Conservation (phyloP, 2,329 filamentous ascomycete genomes). For the Endocalyx cinctus region DNA sequence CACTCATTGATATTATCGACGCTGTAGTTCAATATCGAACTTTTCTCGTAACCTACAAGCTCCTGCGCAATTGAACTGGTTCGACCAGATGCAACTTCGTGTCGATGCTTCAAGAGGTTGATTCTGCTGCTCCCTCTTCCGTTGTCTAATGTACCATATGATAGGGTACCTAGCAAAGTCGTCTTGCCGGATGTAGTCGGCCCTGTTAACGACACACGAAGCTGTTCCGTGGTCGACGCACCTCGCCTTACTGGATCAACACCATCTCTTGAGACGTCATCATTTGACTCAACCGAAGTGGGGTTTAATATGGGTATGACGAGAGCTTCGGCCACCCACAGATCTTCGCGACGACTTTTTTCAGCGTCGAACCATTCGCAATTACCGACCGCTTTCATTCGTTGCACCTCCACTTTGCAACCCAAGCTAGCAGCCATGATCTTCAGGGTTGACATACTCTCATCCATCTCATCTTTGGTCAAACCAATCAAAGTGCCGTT, state of each 20-base stretch:
- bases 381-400: slow-evolving; percentile 78
- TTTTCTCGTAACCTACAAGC: slow-evolving; percentile 73
- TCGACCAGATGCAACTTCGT: slow-evolving; percentile 86
- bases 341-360: slow-evolving; percentile 41
- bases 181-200: slow-evolving; percentile 92
- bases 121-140: slow-evolving; percentile 85
- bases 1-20: slow-evolving; percentile 85
- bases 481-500: slow-evolving; percentile 88
- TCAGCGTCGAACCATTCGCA: slow-evolving; percentile 67
- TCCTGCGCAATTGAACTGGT: slow-evolving; percentile 96
- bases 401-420: slow-evolving; percentile 75
- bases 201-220: slow-evolving; percentile 82
- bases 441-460: slow-evolving; percentile 78
- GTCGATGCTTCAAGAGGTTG: slow-evolving; percentile 83
- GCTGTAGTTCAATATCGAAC: slow-evolving; percentile 72
- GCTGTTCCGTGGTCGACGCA: slow-evolving; percentile 62
- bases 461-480: slow-evolving; percentile 84
- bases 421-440: slow-evolving; percentile 92
- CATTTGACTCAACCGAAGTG: slow-evolving; percentile 16
- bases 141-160: slow-evolving; percentile 85
- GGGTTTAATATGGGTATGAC: slow-evolving; percentile 67
- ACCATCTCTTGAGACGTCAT: slow-evolving; percentile 11
- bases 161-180: slow-evolving; percentile 80
- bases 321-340: slow-evolving; percentile 88
- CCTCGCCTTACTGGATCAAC: slow-evolving; percentile 33